These are phyloP conservation scores for Gnetum montanum DNA, from an alignment of 75 land plant genomes.

Conservation along the genomic window DNA sequence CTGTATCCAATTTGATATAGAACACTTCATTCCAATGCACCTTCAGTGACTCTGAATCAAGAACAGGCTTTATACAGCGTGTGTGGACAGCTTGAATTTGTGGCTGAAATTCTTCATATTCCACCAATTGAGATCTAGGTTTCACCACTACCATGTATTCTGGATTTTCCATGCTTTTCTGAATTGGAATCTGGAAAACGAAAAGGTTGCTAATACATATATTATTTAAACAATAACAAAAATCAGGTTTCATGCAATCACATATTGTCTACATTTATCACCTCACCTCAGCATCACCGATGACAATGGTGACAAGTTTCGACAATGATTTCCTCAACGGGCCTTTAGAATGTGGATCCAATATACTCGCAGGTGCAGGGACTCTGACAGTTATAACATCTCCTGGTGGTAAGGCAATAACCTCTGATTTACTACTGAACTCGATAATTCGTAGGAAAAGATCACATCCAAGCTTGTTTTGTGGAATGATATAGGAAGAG, in stretches of 20 bases:
- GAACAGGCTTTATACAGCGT: conserved; percentile 34
- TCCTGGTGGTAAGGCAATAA: conserved; percentile 60
- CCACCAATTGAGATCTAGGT: conserved; percentile 19
- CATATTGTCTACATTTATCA: background rate
- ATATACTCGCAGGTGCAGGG: conserved; percentile 52
- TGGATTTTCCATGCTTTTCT: conserved; percentile 30
- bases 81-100: conserved; percentile 81
- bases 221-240: no score
- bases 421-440: conserved; percentile 23
- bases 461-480: conserved; percentile 83
- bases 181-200: no score
- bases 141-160: conserved; percentile 60
- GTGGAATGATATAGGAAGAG: conserved; percentile 49
- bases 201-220: no score
- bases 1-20: conserved; percentile 67
- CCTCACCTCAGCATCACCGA: conserved; percentile 66
- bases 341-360: conserved; percentile 47
- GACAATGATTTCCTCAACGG: conserved; percentile 10
- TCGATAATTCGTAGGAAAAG: conserved; percentile 60
- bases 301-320: conserved; percentile 44
- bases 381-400: conserved; percentile 51
- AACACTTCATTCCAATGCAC: conserved; percentile 81
- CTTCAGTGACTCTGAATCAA: conserved; percentile 7
- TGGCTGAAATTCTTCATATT: conserved; percentile 17
- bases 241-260: no score